Evolutionary conservation across 768 basidiomycete genomes (phyloP).

Genomic region (Chiua virens): DNA sequence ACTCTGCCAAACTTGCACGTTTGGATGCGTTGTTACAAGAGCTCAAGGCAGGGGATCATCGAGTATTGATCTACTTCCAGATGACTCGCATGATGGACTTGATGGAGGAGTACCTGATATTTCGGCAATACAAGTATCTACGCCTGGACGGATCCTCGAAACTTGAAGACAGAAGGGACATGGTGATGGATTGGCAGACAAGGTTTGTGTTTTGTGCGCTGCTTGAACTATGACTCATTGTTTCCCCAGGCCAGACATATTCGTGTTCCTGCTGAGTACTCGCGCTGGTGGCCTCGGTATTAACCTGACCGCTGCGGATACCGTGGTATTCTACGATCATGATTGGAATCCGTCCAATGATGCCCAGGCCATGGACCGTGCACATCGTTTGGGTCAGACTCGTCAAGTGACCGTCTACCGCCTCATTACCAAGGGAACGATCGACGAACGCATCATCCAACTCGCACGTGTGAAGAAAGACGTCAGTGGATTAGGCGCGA

Average conservation of each 20-base stretch:
- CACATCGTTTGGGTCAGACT: constrained; percentile 94
- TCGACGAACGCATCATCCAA: constrained; percentile 96
- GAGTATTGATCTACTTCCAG: constrained; percentile 96
- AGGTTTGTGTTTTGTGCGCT: constrained; percentile 49
- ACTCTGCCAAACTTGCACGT: constrained; percentile 93
- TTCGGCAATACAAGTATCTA: constrained; percentile 93
- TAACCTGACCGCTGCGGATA: constrained; percentile 77
- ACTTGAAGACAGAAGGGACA: constrained; percentile 93
- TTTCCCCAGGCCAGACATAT: constrained; percentile 69
- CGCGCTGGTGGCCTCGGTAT: constrained; percentile 96
- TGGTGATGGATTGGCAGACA: constrained; percentile 99
- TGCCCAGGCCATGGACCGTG: constrained; percentile 97
- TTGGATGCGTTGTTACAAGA: constrained; percentile 88
- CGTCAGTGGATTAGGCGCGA: constrained; percentile 42
- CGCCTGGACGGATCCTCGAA: constrained; percentile 93
- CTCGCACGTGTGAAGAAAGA: constrained; percentile 97
- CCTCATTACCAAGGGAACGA: constrained; percentile 89
- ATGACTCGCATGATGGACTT: constrained; percentile 99
- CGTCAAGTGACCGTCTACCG: constrained; percentile 97
- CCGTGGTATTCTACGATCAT: constrained; percentile 27
- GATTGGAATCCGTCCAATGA: constrained; percentile 87
- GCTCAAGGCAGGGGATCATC: constrained; percentile 89
- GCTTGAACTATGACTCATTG: not conserved
- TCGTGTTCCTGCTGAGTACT: constrained; percentile 91
- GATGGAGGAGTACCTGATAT: constrained; percentile 98